Evolutionary conservation across 495 filamentous ascomycete genomes (phyloP).

Genomic region (Pyrenula massariospora): DNA sequence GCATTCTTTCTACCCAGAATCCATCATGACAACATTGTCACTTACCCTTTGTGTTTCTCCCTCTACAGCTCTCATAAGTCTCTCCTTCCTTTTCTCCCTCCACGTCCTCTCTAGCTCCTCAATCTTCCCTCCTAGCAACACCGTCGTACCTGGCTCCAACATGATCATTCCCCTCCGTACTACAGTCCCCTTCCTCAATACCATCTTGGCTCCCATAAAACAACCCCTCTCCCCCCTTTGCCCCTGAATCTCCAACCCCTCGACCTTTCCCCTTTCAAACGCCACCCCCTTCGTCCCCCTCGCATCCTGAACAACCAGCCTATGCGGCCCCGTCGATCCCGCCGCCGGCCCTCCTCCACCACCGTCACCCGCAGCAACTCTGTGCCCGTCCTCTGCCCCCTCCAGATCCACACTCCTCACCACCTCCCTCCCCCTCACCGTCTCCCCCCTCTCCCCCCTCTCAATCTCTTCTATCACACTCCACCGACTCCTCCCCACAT

Average conservation of each 20-base stretch:
- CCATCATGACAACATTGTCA: not conserved
- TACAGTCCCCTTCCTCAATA: conserved; percentile 55
- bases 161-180: conserved; percentile 62
- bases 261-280: conserved; percentile 58
- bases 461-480: conserved; percentile 81
- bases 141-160: conserved; percentile 51
- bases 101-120: conserved; percentile 68
- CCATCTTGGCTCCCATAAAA: conserved; percentile 67
- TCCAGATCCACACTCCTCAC: conserved; percentile 55
- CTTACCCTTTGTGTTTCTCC: not conserved
- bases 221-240: conserved; percentile 19
- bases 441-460: conserved; percentile 70
- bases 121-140: conserved; percentile 76
- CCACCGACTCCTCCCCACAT: conserved; percentile 66
- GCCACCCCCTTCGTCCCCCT: conserved; percentile 56
- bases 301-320: conserved; percentile 72
- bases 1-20: too few relatives aligned
- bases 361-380: not conserved
- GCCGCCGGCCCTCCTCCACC: conserved; percentile 10
- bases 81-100: conserved; percentile 58
- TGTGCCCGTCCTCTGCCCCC: conserved; percentile 24
- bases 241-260: conserved; percentile 48
- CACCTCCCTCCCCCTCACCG: conserved; percentile 68
- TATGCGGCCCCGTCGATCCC: conserved; percentile 51
- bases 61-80: conserved; percentile 45